Evolutionary conservation across 805 yeast species (phyloP).

Genomic region (Candida odintsovae): DNA sequence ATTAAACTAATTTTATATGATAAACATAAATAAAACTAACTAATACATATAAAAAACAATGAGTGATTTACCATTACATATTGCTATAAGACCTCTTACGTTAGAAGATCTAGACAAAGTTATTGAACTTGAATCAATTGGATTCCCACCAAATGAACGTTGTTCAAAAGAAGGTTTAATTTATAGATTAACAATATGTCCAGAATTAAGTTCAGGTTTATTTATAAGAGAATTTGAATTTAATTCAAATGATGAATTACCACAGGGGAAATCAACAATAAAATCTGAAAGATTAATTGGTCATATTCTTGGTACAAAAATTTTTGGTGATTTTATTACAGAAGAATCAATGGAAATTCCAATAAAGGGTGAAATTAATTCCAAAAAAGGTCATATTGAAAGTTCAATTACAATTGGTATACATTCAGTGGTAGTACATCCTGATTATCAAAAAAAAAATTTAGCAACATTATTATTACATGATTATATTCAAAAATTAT

Average conservation of each 20-base stretch:
- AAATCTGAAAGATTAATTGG: constrained; percentile 66
- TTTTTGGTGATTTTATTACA: constrained; percentile 42
- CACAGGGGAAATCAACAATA: constrained; percentile 31
- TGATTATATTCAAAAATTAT: constrained; percentile 85
- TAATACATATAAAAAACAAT: neutral
- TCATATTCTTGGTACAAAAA: constrained; percentile 76
- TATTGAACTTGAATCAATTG: constrained; percentile 52
- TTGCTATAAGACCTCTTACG: constrained; percentile 73
- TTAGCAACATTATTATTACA: constrained; percentile 78
- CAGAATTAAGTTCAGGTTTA: constrained; percentile 86
- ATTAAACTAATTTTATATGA: no score
- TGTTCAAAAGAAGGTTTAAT: constrained; percentile 54
- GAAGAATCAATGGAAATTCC: constrained; percentile 60
- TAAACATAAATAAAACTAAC: no score
- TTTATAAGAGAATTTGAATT: constrained; percentile 64
- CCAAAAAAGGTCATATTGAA: constrained; percentile 62
- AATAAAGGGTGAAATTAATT: constrained; percentile 20
- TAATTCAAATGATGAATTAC: constrained; percentile 20
- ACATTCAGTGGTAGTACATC: constrained; percentile 75
- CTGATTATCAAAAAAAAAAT: constrained; percentile 74
- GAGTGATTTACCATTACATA: constrained; percentile 45
- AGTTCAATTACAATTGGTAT: constrained; percentile 68
- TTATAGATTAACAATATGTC: constrained; percentile 76
- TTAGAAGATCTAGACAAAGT: constrained; percentile 66
- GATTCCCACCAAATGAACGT: constrained; percentile 69